Base-by-base conservation (phyloP, 345 rosid species). In the Hibiscus mutabilis region DNA sequence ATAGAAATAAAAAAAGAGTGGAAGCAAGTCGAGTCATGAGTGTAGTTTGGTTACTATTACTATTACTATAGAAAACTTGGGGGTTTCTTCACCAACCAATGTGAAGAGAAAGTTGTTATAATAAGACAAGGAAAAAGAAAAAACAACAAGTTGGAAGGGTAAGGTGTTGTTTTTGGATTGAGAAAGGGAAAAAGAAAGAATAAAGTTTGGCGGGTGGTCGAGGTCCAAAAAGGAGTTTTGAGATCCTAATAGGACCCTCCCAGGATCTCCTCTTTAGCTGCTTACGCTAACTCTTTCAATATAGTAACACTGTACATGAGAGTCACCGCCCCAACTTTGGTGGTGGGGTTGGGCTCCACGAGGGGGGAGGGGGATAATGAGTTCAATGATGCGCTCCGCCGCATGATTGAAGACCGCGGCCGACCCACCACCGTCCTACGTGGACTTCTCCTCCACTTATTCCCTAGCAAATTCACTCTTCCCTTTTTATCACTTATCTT, bases 371-470 rank as follows among this genome's bases (percentile, higher is more conserved):
- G n/a, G n/a, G n/a, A n/a, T 71, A 72, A 69, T 78, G 82, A 75
- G 73, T 81, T 73, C 77, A 83, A 88, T 88, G 83, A 90, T 84
- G 83, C 75, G 80, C 81, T 84, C 90, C 89, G 92, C 92, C 91
- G 86, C 86, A 82, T 81, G 90, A 88, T 85, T 83, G 81, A 82
- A 62, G 85, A 74, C 84, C 79, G 62, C 84, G 83, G 85, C 96
- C 96, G 88, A 82, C 98, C 83, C 89, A 83, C 87, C 86, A 87
- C 91, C 95, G 86, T 86, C 93, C 91, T 87, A 84, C 86, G 88
- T 85, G 91, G 90, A 86, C 79, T 78, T 79, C 69, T 51, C 59
- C 7, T 64, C 73, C 63, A 67, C 74, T 35, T 77, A 14, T 61
- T 6, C 53, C 58, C 5, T 27, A 6, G 12, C 13, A 6, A n/a